Percentiles rank a stretch among this genome's conserved stretches.
Conservation (phyloP, 495 filamentous ascomycete genomes). For the Tetracladium marchalianum region DNA sequence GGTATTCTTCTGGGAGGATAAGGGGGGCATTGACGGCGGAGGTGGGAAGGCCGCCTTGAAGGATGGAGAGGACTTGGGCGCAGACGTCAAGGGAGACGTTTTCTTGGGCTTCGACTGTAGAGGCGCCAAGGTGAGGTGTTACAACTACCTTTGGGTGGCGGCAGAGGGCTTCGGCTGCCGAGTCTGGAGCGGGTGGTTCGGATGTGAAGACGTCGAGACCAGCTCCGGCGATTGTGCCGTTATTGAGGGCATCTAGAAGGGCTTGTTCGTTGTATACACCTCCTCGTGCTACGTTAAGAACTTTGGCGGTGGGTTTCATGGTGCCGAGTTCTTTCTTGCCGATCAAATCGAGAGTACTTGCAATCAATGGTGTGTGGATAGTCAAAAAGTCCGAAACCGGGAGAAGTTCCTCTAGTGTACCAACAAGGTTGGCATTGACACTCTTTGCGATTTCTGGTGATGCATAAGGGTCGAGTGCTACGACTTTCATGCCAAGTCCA, state of each 20-base stretch:
- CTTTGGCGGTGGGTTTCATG: slow-evolving; percentile 57
- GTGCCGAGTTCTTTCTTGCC: slow-evolving; percentile 45
- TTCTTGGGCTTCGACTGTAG: slow-evolving; percentile 68
- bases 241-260: slow-evolving; percentile 53
- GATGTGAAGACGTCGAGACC: slow-evolving; percentile 67
- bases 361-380: slow-evolving; percentile 65
- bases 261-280: slow-evolving; percentile 66
- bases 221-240: slow-evolving; percentile 58
- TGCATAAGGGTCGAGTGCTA: slow-evolving; percentile 60
- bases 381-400: slow-evolving; percentile 59
- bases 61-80: slow-evolving; percentile 57
- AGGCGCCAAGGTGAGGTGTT: slow-evolving; percentile 65
- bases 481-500: slow-evolving; percentile 57
- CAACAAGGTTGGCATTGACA: slow-evolving; percentile 46
- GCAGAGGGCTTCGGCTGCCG: slow-evolving; percentile 43
- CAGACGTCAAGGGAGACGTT: slow-evolving; percentile 68
- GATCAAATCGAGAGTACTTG: slow-evolving; percentile 58
- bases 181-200: slow-evolving; percentile 49
- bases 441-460: slow-evolving; percentile 46
- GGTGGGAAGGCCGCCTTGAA: slow-evolving; percentile 55
- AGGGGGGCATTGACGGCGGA: slow-evolving; percentile 64
- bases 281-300: slow-evolving; percentile 65
- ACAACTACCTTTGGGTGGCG: slow-evolving; percentile 54
- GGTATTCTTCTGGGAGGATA: slow-evolving; percentile 63
- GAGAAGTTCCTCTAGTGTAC: slow-evolving; percentile 43